Base-by-base conservation (phyloP, 441 rosid genomes). In the Corymbia calophylla region DNA sequence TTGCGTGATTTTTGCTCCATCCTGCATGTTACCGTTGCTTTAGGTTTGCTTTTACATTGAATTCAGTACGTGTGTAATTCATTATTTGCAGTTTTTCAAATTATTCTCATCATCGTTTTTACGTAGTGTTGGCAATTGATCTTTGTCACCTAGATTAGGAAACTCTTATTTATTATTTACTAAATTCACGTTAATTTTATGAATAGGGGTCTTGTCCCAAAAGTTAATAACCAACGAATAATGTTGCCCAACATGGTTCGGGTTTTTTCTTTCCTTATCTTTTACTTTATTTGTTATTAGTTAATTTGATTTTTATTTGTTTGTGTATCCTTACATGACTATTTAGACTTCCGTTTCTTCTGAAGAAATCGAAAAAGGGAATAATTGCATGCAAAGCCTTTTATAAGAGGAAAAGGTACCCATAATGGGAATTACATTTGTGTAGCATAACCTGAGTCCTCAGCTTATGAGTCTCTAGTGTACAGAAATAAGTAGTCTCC, bases 361-460 rank as follows among this genome's bases (percentile, higher is more conserved):
- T 10, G 0, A 4, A 1, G 9, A 58, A 9, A 58, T 10, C 1
- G 0, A 5, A 53, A 53, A 53, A 53, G 17, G 55, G 32, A 8
- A 12, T 10, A 1, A 3, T 60, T n/a, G 31, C 66, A 60, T 12
- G 66, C 31, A 60, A 60, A 60, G 17, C 31, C 31, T 27, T 29
- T 62, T 62, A 29, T 62, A 2, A 6, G 27, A 62, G 8, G 31
- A 60, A 60, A 60, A 27, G 31, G 5, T 60, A 27, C 17, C 8
- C 31, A 60, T 60, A 12, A 60, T 2, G 6, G 2, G 66, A 60
- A 1, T 60, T 12, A 60, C 31, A 27, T 60, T 60, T 60, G 6
- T 12, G 12, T 12, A 60, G 4, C 7, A 0, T 27, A 12, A 60
- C 29, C 16, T 5, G 6, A 60, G 16, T 27, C 7, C 0, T 6